phyloP scores from a whole-genome alignment of 441 rosid genomes.

The Adansonia grandidieri region DNA sequence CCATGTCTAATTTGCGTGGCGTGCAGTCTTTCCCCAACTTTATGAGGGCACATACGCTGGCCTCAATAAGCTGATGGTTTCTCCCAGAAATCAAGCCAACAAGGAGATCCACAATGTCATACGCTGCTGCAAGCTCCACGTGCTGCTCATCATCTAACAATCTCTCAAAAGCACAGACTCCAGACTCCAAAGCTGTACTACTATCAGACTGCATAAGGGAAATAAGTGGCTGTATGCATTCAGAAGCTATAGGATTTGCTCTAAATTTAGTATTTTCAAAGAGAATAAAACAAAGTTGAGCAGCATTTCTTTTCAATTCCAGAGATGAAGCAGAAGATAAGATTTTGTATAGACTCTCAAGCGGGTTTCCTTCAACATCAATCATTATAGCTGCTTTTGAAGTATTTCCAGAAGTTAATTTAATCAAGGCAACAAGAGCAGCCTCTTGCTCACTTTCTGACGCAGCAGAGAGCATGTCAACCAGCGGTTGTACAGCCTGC shows the following conservation, averaged over 20 bases:
- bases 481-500: conserved; percentile 74
- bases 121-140: conserved; percentile 59
- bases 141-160: conserved; percentile 65
- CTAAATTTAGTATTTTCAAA: conserved; percentile 55
- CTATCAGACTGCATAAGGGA: conserved; percentile 60
- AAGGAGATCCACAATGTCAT: conserved; percentile 65
- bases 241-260: conserved; percentile 53
- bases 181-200: conserved; percentile 58
- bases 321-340: conserved; percentile 64
- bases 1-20: conserved; percentile 71
- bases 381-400: conserved; percentile 50
- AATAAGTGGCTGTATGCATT: conserved; percentile 68
- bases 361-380: conserved; percentile 68
- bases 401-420: conserved; percentile 59
- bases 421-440: conserved; percentile 71
- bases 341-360: conserved; percentile 62
- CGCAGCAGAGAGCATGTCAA: conserved; percentile 76
- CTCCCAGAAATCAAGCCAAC: conserved; percentile 64
- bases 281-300: conserved; percentile 62
- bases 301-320: conserved; percentile 72
- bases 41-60: conserved; percentile 70
- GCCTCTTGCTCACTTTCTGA: conserved; percentile 73
- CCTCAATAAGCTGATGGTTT: conserved; percentile 67
- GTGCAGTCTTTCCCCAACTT: conserved; percentile 88
- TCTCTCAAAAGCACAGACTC: conserved; percentile 73